Percentiles rank a stretch among this genome's conserved stretches.
Evolutionary conservation across 2,329 filamentous ascomycete species (phyloP).

Genomic region (Sarocladium kiliense): DNA sequence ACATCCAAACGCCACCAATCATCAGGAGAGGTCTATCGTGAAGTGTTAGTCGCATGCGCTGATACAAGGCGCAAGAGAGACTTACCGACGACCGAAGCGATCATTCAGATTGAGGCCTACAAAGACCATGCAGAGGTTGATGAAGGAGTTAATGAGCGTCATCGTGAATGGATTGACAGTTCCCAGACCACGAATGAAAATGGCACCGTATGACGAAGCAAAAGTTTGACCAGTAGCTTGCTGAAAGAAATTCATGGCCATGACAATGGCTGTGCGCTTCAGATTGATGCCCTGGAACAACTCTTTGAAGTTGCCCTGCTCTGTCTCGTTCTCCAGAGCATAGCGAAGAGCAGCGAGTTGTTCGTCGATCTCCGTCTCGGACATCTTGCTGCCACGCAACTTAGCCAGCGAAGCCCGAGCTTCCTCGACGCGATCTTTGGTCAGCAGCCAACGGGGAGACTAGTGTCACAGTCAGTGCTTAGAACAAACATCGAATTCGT

Average conservation of each 20-base stretch:
- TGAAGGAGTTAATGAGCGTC: slow-evolving; percentile 13
- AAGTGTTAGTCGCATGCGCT: not conserved
- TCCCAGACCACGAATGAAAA: slow-evolving; percentile 21
- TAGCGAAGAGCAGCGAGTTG: slow-evolving; percentile 13
- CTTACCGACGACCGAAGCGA: slow-evolving; percentile 1
- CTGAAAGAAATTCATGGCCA: slow-evolving; percentile 23
- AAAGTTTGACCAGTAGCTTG: slow-evolving; percentile 23
- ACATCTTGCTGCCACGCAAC: slow-evolving; percentile 14
- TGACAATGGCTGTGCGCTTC: slow-evolving; percentile 19
- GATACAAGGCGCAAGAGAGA: not conserved
- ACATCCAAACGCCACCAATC: slow-evolving; percentile 19
- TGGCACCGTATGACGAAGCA: slow-evolving; percentile 20
- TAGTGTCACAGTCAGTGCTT: slow-evolving; percentile 14
- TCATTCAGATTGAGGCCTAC: not conserved
- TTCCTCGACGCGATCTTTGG: slow-evolving; percentile 21
- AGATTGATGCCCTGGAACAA: slow-evolving; percentile 13
- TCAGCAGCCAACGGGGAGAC: slow-evolving; percentile 24
- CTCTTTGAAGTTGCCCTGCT: slow-evolving; percentile 17
- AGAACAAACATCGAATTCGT: no score
- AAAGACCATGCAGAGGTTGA: slow-evolving; percentile 12
- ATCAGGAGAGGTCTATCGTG: slow-evolving; percentile 14
- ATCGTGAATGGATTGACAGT: slow-evolving; percentile 23
- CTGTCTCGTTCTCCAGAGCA: slow-evolving; percentile 17
- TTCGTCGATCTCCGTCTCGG: slow-evolving; percentile 14
- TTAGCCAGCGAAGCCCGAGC: slow-evolving; percentile 17